phyloP scores from a whole-genome alignment of 495 filamentous ascomycete species.

The Hyaloscypha finlandica region DNA sequence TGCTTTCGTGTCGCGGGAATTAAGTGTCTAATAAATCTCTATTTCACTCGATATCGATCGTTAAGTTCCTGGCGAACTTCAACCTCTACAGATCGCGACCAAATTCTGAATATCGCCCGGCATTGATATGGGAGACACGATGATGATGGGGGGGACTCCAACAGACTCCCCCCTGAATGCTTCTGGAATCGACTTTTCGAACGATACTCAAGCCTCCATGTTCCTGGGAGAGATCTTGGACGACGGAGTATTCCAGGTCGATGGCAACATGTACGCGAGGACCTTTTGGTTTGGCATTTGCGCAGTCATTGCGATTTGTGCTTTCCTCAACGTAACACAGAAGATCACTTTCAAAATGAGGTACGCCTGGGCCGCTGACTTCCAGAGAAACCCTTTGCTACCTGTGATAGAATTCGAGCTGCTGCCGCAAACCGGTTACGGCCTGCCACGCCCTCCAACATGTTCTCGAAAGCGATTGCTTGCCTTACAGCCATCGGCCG shows the following conservation, averaged over 20 bases:
- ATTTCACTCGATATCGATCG: not conserved
- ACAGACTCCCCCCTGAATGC: slow-evolving; percentile 26
- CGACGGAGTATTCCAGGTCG: slow-evolving; percentile 25
- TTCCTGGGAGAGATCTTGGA: slow-evolving; percentile 30
- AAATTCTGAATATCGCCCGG: not conserved
- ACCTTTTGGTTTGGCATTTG: slow-evolving; percentile 32
- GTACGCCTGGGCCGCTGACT: slow-evolving; percentile 7
- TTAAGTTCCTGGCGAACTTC: slow-evolving; percentile 1
- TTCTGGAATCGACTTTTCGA: slow-evolving; percentile 29
- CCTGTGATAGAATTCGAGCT: slow-evolving; percentile 23
- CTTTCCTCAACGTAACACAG: slow-evolving; percentile 26
- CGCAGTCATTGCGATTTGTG: slow-evolving; percentile 20
- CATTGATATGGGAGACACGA: slow-evolving; percentile 22
- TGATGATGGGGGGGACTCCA: slow-evolving; percentile 22
- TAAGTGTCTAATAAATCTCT: not conserved
- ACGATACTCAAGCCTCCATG: slow-evolving; percentile 21
- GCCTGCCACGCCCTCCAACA: slow-evolving; percentile 19
- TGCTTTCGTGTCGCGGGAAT: not conserved
- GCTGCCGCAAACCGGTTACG: slow-evolving; percentile 28
- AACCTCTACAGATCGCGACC: not conserved
- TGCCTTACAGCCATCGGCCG: slow-evolving; percentile 26
- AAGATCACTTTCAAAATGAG: slow-evolving; percentile 18
- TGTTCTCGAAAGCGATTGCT: slow-evolving; percentile 23
- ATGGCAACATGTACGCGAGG: slow-evolving; percentile 28
- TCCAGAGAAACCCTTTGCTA: not conserved